Evolutionary conservation across 192 early-diverging fungal species (phyloP), one percentile per base, ranked within the genome.

Genomic region (Pecoramyces ruminantium): DNA sequence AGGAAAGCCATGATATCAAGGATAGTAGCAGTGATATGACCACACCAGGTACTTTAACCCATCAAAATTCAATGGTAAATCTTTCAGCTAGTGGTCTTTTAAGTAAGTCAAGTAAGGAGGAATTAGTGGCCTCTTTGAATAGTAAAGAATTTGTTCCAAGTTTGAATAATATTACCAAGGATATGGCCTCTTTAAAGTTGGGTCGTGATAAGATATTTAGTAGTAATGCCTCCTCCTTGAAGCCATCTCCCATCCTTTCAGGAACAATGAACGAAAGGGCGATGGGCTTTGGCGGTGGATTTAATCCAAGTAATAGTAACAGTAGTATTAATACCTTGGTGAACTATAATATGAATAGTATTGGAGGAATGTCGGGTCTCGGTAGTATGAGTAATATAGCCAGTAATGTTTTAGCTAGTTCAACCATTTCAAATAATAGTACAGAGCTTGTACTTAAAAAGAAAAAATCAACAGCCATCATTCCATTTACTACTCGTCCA

Each of bases 401-500:
- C 4, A 11, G 30, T 34, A 34, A 34, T 34, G 30, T 11, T 11
- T 34, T 34, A 34, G 3, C 30, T 3, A 34, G 11, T 34, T 11
- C 30, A 34, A 34, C 3, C 11, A 3, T 34, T 34, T 34, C 42
- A 15, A 40, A 14, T 51, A 51, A 6, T 51, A 21, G 42, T 51
- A 51, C 42, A 6, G 42, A 51, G 13, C 3, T 51, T 4, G 42
- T 21, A 17, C 16, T 51, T 17, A 51, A 51, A 6, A 17, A 16
- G 16, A 51, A 51, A 21, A 51, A 51, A 21, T 51, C 42, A 21
- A 4, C 17, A 1, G 15, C 42, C 4, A 3, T 34, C 17, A 51
- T 51, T 51, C 17, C 42, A 21, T 89, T 87, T 78, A 84, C 85
- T 5, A 38, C 40, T 4, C 86, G 88, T 28, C 88, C 88, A 28